Base-by-base conservation (phyloP, 192 early-diverging fungal species). In the Entomortierella beljakovae region DNA sequence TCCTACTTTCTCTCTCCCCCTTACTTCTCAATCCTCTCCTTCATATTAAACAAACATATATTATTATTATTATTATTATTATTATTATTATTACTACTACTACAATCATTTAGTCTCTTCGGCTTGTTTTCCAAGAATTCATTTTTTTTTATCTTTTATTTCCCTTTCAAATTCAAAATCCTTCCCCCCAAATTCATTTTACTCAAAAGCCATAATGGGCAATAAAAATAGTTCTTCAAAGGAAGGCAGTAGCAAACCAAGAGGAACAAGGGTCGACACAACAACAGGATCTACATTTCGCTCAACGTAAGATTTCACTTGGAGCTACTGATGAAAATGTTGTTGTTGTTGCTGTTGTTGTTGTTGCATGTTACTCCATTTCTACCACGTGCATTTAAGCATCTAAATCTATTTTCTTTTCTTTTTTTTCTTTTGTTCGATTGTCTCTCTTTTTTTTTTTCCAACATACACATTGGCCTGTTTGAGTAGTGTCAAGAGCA, bases 191-290 rank as follows among this genome's bases (percentile, higher is more conserved):
- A 20, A 8, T 28, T 52, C 38, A 35, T 16, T 57, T 48, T 43
- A 32, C 32, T 37, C 11, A 28, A 8, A 26, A 49, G 0, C 58
- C 35, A 56, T 53, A 43, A 77, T 79, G 75, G 75, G 75, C 49
- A 79, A 70, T 51, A 79, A 79, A 31, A 57, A 79, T 57, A 79
- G 75, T 42, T 61, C 62, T 13, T 20, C 37, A 16, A 65, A 61
- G 28, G 62, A 72, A 10, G 18, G 11, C 34, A 38, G 33, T 33
- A 57, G 33, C 51, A 74, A 61, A 64, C 35, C 71, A 59, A 74
- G 71, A 74, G 71, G 71, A 74, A 33, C 64, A 55, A 74, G 49
- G 64, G 64, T 74, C 55, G 71, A 74, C 57, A 46, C 35, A 40
- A 61, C 64, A 18, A 48, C 61, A 29, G 62, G 61, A 57, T 50